Percentiles rank a stretch among this genome's conserved stretches.
Conservation (phyloP, 2,329 filamentous ascomycete genomes). For the Pseudogymnoascus verrucosus region DNA sequence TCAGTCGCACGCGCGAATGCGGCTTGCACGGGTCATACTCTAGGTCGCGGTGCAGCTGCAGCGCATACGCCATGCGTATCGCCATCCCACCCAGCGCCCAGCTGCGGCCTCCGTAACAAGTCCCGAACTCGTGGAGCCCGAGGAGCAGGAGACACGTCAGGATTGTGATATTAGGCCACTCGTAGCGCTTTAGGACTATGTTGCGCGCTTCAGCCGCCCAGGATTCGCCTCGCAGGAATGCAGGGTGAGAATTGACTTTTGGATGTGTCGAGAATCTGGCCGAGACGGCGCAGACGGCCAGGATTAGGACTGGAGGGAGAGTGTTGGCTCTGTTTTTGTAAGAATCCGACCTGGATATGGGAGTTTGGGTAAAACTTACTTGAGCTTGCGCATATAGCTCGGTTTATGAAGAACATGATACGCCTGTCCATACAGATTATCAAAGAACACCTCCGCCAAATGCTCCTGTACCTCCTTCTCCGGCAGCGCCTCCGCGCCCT, state of each 20-base stretch:
- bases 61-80: conserved; percentile 91
- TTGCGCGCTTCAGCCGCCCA: conserved; percentile 85
- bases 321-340: conserved; percentile 52
- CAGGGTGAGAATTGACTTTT: conserved; percentile 59
- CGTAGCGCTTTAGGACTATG: conserved; percentile 80
- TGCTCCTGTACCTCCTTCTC: conserved; percentile 86
- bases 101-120: conserved; percentile 88
- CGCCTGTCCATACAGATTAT: conserved; percentile 89
- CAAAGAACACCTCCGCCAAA: conserved; percentile 89
- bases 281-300: conserved; percentile 94
- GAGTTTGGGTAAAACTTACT: conserved; percentile 37
- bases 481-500: conserved; percentile 77
- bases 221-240: conserved; percentile 80
- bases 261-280: conserved; percentile 90
- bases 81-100: conserved; percentile 95
- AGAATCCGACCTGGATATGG: conserved; percentile 13
- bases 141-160: conserved; percentile 83
- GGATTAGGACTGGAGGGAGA: conserved; percentile 78
- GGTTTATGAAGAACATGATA: conserved; percentile 95
- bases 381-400: conserved; percentile 85
- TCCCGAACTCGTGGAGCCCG: conserved; percentile 91
- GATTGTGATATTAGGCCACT: conserved; percentile 93
- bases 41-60: conserved; percentile 87
- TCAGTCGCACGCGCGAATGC: conserved; percentile 57
- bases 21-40: conserved; percentile 61